Percentiles rank a stretch among this genome's conserved stretches.
Evolutionary conservation across 139 green algal genomes (phyloP).

Genomic region (Micractinium conductrix): DNA sequence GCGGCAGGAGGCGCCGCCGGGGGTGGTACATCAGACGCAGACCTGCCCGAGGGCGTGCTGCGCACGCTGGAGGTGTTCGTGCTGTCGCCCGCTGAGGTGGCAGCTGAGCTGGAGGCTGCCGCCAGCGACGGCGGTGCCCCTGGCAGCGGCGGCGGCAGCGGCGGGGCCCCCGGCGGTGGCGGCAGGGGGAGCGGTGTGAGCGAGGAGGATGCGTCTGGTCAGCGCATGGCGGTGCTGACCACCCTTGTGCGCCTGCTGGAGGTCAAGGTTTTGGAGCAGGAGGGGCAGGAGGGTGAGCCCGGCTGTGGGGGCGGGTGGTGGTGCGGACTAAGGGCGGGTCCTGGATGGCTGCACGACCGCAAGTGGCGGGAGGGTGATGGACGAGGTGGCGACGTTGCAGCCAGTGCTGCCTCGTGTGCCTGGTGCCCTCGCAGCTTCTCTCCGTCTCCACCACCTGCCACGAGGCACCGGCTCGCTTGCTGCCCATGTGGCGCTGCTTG

Average conservation of each 20-base stretch:
- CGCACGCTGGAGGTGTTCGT: constrained; percentile 70
- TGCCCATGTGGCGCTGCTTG: no score
- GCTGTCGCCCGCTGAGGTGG: constrained; percentile 64
- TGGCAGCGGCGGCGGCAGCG: background rate
- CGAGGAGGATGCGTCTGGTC: constrained; percentile 51
- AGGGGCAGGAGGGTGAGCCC: constrained; percentile 45
- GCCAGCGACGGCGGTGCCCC: background rate
- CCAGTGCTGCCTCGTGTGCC: background rate
- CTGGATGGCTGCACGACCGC: background rate
- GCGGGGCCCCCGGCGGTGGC: background rate
- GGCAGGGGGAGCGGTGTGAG: background rate
- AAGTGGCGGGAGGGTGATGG: background rate
- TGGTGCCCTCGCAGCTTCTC: background rate
- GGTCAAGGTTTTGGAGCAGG: constrained; percentile 66
- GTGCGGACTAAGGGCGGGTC: no score
- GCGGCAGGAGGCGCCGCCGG: background rate
- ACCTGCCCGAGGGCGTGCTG: constrained; percentile 52
- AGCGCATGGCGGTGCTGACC: constrained; percentile 74
- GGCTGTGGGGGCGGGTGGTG: background rate
- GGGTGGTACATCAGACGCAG: background rate
- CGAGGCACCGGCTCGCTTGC: no score
- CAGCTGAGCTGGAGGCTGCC: constrained; percentile 15
- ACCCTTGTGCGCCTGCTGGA: constrained; percentile 78
- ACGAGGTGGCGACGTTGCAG: background rate
- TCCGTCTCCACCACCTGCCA: no score